These are phyloP conservation scores for Candida sakaeoensis DNA, from an alignment of 805 yeast genomes.

Conservation along the genomic window DNA sequence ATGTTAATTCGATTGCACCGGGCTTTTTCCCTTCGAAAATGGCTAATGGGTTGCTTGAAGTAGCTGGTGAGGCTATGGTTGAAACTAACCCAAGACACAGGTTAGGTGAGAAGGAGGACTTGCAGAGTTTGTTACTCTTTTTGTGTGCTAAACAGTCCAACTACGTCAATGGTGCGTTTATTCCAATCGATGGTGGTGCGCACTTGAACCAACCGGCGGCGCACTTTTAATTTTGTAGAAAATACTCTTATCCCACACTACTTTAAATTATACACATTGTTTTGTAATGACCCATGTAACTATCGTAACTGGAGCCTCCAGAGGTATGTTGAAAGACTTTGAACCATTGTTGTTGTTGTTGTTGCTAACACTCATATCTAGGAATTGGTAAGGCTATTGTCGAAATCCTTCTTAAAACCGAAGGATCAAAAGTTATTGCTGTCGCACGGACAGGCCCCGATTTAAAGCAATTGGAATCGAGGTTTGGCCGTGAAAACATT, in stretches of 20 bases:
- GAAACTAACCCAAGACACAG: conserved; percentile 58
- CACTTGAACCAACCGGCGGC: conserved; percentile 27
- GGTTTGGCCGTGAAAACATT: conserved; percentile 49
- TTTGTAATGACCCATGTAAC: conserved; percentile 25
- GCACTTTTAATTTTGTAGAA: conserved; percentile 7
- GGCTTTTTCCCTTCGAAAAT: conserved; percentile 76
- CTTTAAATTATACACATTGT: too few species aligned
- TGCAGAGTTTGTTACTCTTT: conserved; percentile 53
- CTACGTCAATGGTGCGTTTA: conserved; percentile 62
- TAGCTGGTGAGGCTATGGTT: conserved; percentile 44
- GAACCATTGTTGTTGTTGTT: too few species aligned
- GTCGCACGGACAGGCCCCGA: conserved; percentile 64
- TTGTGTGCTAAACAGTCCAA: conserved; percentile 51
- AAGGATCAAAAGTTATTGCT: conserved; percentile 51
- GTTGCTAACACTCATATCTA: too few species aligned
- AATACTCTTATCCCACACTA: too few species aligned
- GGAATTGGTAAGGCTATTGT: conserved; percentile 86
- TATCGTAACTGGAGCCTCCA: conserved; percentile 61
- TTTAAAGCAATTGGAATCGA: conserved; percentile 38
- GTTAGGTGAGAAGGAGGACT: conserved; percentile 59
- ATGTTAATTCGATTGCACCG: conserved; percentile 69
- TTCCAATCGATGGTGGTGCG: conserved; percentile 72
- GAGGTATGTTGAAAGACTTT: conserved; percentile 39
- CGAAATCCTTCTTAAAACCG: conserved; percentile 39
- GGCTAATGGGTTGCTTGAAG: conserved; percentile 60